phyloP scores from a whole-genome alignment of 1,284 basidiomycete genomes.

The Ceratobasidium sp. region DNA sequence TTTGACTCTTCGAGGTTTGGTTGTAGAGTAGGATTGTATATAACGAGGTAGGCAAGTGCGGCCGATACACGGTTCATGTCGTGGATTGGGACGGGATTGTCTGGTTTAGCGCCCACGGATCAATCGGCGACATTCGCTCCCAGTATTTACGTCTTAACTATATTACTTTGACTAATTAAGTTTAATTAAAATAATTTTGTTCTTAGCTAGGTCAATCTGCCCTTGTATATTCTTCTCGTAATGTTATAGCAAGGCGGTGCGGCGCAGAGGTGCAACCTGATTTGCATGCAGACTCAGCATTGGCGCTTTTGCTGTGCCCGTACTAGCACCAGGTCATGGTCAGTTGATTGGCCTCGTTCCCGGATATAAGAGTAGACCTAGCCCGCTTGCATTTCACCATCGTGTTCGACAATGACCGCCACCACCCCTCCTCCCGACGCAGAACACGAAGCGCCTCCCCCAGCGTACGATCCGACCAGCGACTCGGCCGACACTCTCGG shows the following conservation, averaged over 20 bases:
- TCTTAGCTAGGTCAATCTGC: too few species aligned
- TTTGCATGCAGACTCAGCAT: too few species aligned
- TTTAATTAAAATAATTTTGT: too few species aligned
- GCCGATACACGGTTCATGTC: conserved; percentile 71
- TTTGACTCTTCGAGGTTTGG: conserved; percentile 49
- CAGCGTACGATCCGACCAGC: conserved; percentile 9
- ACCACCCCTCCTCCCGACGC: conserved; percentile 13
- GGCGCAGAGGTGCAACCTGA: background rate
- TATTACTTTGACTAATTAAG: too few species aligned
- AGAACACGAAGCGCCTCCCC: conserved; percentile 11
- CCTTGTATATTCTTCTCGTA: background rate
- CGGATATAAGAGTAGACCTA: too few species aligned
- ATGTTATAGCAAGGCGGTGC: background rate
- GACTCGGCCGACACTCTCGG: background rate
- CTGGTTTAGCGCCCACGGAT: background rate
- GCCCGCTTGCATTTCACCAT: too few species aligned
- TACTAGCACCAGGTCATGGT: too few species aligned
- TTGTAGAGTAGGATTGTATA: conserved; percentile 79
- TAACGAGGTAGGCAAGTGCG: conserved; percentile 75
- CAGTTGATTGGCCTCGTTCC: too few species aligned
- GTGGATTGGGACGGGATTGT: conserved; percentile 4
- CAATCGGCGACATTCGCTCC: background rate
- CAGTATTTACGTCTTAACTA: too few species aligned
- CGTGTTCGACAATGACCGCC: conserved; percentile 1
- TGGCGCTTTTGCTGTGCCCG: background rate